Conservation (phyloP, 441 rosid genomes). For the Populus hybrid region DNA sequence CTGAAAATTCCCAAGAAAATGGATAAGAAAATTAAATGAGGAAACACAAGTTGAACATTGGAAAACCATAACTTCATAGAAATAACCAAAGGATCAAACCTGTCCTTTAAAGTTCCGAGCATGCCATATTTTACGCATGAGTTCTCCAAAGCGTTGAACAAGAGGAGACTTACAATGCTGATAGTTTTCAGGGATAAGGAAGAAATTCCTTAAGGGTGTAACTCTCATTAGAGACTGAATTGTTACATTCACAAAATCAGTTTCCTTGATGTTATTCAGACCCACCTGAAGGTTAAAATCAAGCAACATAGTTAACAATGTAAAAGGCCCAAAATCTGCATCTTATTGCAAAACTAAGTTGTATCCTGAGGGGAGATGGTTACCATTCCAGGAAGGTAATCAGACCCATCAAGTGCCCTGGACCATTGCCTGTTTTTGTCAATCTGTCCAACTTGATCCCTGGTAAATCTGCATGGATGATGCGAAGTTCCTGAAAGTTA, state of each 20-base stretch:
- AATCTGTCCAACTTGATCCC: conserved; percentile 75
- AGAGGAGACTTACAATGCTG: conserved; percentile 78
- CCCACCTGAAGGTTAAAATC: conserved; percentile 63
- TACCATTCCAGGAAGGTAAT: conserved; percentile 99
- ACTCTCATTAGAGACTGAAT: conserved; percentile 97
- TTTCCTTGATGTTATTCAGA: conserved; percentile 88
- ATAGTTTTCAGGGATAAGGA: conserved; percentile 92
- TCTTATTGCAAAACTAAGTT: not conserved
- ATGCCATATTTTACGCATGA: conserved; percentile 94
- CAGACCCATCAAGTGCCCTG: conserved; percentile 97
- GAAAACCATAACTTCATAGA: conserved; percentile 6
- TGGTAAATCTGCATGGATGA: conserved; percentile 57
- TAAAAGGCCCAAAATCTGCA: not conserved
- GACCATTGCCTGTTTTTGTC: conserved; percentile 91
- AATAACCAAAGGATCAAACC: conserved; percentile 40
- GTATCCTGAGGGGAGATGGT: not conserved
- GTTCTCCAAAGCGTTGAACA: conserved; percentile 95
- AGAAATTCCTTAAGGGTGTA: conserved; percentile 86
- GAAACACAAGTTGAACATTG: conserved; percentile 14
- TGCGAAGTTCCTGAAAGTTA: not conserved
- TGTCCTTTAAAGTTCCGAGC: conserved; percentile 96
- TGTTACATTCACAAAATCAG: conserved; percentile 95
- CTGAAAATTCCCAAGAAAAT: conserved; percentile 33
- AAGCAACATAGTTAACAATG: not conserved
- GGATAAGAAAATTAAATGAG: not conserved